A percentile compares a stretch with the other conserved stretches of the same genome.
phyloP scores from a whole-genome alignment of 139 green algal species.

The Chlorokybus atmophyticus region DNA sequence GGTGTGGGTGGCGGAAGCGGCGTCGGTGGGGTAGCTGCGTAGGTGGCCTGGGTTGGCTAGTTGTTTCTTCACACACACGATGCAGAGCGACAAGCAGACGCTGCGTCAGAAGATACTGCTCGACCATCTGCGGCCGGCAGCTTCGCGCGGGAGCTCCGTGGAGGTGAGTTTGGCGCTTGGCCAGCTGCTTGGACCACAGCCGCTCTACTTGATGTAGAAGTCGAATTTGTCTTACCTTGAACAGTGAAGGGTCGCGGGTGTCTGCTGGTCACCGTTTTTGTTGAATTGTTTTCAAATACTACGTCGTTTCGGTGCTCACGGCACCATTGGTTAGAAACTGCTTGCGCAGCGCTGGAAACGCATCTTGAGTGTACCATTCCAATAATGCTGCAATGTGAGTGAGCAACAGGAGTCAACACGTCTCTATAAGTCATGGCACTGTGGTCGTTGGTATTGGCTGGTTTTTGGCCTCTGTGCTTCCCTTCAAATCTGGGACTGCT shows the following conservation, averaged over 20 bases:
- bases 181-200: too few relatives aligned
- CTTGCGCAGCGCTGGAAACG: background rate
- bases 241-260: background rate
- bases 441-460: background rate
- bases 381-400: background rate
- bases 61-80: background rate
- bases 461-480: conserved; percentile 7
- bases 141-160: background rate
- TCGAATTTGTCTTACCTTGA: background rate
- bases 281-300: background rate
- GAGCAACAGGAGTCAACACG: background rate
- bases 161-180: background rate
- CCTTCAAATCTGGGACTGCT: background rate
- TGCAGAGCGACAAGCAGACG: conserved; percentile 20
- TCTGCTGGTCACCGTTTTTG: background rate
- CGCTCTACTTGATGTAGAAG: too few relatives aligned
- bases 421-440: background rate
- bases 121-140: conserved; percentile 27
- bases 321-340: conserved; percentile 4
- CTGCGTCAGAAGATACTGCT: conserved; percentile 33
- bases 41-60: too few relatives aligned
- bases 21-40: too few relatives aligned
- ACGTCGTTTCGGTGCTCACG: conserved; percentile 30
- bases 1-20: too few relatives aligned
- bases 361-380: background rate